Percentiles rank a stretch among this genome's conserved stretches.
These are phyloP conservation scores for Hypoxylon sp. DNA, from an alignment of 2,329 filamentous ascomycete genomes.

Conservation along the genomic window DNA sequence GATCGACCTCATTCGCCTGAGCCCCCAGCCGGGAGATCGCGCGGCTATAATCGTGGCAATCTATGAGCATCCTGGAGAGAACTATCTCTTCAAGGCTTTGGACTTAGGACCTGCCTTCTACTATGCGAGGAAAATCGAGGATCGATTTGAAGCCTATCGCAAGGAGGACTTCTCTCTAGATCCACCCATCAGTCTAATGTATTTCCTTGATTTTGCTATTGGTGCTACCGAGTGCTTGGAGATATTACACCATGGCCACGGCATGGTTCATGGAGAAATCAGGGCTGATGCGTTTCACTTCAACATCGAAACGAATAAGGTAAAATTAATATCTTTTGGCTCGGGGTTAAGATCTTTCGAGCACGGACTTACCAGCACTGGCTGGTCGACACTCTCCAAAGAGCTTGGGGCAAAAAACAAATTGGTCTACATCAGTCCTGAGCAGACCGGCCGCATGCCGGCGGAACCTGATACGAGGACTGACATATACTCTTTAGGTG, in stretches of 20 bases:
- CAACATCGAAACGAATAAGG: conserved; percentile 76
- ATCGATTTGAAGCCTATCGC: conserved; percentile 63
- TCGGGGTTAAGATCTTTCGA: conserved; percentile 91
- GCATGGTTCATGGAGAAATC: conserved; percentile 91
- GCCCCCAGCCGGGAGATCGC: conserved; percentile 77
- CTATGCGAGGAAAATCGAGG: conserved; percentile 66
- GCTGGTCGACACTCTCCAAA: conserved; percentile 86
- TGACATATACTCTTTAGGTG: conserved; percentile 92
- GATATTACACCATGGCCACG: conserved; percentile 89
- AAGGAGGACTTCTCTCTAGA: conserved; percentile 64
- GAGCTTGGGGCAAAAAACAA: conserved; percentile 91
- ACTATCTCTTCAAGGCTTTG: conserved; percentile 78
- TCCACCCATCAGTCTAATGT: conserved; percentile 76
- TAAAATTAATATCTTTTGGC: conserved; percentile 88
- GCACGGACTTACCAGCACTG: conserved; percentile 86
- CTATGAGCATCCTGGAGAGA: conserved; percentile 82
- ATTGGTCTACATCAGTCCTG: conserved; percentile 90
- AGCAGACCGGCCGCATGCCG: conserved; percentile 93
- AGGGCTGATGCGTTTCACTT: conserved; percentile 93
- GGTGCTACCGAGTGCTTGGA: conserved; percentile 89
- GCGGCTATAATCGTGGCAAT: conserved; percentile 82
- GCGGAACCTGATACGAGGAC: conserved; percentile 92
- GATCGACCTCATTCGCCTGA: conserved; percentile 82
- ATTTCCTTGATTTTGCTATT: conserved; percentile 92
- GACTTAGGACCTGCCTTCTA: conserved; percentile 85